phyloP scores from a whole-genome alignment of 202 grass and related monocot genomes.

The Zoysia matrella region DNA sequence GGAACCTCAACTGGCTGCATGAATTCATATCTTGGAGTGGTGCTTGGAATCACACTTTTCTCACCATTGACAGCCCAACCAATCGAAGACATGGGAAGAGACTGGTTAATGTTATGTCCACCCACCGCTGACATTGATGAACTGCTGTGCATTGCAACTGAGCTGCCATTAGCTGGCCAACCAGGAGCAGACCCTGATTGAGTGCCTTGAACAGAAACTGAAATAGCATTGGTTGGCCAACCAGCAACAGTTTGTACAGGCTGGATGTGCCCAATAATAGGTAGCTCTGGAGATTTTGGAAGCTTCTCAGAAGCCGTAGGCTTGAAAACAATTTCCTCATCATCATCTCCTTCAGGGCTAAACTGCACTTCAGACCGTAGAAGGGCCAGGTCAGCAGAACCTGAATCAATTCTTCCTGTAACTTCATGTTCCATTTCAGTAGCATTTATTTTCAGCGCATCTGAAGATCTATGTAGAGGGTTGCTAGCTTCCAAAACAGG shows the following conservation, averaged over 20 bases:
- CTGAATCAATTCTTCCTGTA: slow-evolving; percentile 32
- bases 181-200: slow-evolving; percentile 30
- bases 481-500: slow-evolving; percentile 42
- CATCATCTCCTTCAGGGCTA: slow-evolving; percentile 66
- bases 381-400: slow-evolving; percentile 26
- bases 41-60: slow-evolving; percentile 21
- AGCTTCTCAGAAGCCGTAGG: slow-evolving; percentile 55
- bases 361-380: slow-evolving; percentile 35
- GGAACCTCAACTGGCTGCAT: slow-evolving; percentile 31
- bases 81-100: slow-evolving; percentile 38
- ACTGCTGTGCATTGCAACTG: neutral
- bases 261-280: slow-evolving; percentile 41
- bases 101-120: slow-evolving; percentile 47
- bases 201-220: slow-evolving; percentile 13
- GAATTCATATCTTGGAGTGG: slow-evolving; percentile 33
- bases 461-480: neutral
- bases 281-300: slow-evolving; percentile 2
- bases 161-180: slow-evolving; percentile 31
- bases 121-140: slow-evolving; percentile 11
- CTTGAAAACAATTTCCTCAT: slow-evolving; percentile 88
- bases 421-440: slow-evolving; percentile 21
- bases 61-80: slow-evolving; percentile 42
- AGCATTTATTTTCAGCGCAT: neutral
- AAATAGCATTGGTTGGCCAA: slow-evolving; percentile 35
- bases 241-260: slow-evolving; percentile 42